Percentiles rank a stretch among this genome's conserved stretches.
Conservation (phyloP, 1,139 yeast genomes). For the Suhomyces chickasaworum region DNA sequence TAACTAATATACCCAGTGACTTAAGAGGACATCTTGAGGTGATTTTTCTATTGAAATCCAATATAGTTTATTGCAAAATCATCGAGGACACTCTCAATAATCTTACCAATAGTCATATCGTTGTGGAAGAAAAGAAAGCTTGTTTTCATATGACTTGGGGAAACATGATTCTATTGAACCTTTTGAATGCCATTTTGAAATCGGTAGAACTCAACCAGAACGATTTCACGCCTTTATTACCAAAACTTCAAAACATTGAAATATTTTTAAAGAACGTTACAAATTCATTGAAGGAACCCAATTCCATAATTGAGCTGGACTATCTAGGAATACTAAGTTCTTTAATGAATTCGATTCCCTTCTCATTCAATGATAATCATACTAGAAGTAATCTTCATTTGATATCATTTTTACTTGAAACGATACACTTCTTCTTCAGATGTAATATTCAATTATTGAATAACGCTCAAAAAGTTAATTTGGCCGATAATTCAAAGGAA, state of each 20-base stretch:
- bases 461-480: background rate
- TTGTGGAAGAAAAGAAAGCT: background rate
- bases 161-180: background rate
- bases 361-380: background rate
- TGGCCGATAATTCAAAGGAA: background rate
- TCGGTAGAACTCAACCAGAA: background rate
- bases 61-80: background rate
- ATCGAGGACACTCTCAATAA: background rate
- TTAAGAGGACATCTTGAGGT: slow-evolving; percentile 3
- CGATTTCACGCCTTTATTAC: background rate
- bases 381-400: background rate
- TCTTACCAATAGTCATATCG: background rate
- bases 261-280: background rate
- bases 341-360: background rate
- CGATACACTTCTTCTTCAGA: background rate
- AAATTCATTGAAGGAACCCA: background rate
- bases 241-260: background rate
- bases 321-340: background rate
- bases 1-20: background rate
- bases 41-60: slow-evolving; percentile 6
- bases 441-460: background rate
- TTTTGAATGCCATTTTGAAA: background rate
- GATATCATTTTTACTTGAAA: background rate
- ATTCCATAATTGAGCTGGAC: background rate
- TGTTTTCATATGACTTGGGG: background rate